phyloP scores from a whole-genome alignment of 257 asterid genomes.

The Capsicum baccatum region DNA sequence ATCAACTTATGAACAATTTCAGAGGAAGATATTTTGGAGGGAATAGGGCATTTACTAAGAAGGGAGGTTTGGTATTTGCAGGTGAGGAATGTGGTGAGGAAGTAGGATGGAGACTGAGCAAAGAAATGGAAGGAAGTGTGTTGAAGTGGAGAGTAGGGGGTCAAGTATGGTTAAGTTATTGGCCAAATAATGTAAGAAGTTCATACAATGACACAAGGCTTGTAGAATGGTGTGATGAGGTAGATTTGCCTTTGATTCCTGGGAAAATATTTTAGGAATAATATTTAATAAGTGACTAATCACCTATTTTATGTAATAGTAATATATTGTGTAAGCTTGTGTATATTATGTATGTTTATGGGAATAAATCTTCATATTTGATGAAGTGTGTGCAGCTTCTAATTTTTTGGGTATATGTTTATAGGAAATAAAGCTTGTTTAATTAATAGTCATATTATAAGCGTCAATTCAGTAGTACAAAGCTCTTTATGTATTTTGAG shows the following conservation, averaged over 20 bases:
- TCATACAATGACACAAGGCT: conserved; percentile 69
- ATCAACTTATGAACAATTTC: conserved; percentile 35
- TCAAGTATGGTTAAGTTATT: conserved; percentile 76
- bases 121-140: conserved; percentile 93
- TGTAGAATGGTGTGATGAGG: conserved; percentile 87
- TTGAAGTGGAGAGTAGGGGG: conserved; percentile 90
- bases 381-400: not conserved
- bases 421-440: not conserved
- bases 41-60: conserved; percentile 61
- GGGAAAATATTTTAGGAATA: not conserved
- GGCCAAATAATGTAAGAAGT: conserved; percentile 58
- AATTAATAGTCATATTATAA: not conserved
- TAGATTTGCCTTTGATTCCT: conserved; percentile 80
- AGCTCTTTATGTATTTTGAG: not conserved
- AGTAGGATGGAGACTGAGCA: conserved; percentile 72
- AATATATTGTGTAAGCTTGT: not conserved
- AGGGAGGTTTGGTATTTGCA: conserved; percentile 71
- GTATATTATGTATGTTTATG: not conserved
- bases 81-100: conserved; percentile 67
- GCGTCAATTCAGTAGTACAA: not conserved
- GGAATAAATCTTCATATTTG: not conserved
- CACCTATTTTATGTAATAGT: not conserved
- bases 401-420: not conserved
- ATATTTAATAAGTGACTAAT: not conserved
- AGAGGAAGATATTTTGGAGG: conserved; percentile 58